Evolutionary conservation across 352 stramenopile genomes (phyloP), one percentile per base, ranked within the genome.

Genomic region (Phytophthora pini): DNA sequence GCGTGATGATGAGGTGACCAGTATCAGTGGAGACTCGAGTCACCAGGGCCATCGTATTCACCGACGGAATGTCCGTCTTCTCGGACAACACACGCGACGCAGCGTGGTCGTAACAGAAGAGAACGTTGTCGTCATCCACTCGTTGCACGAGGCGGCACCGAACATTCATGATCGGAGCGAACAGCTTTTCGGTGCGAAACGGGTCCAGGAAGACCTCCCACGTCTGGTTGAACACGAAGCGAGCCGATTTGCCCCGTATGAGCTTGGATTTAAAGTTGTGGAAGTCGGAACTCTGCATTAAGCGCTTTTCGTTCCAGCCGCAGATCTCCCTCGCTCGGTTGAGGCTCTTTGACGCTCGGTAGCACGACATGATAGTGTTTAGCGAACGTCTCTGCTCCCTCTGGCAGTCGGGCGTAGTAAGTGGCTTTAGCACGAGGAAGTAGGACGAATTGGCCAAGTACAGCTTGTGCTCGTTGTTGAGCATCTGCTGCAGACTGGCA

Each of bases 21-120:
- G 24, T 72, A 4, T 43, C 56, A 9, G 61, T 74, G 17, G 58
- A 56, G 22, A 70, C 46, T 39, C 68, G 40, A 40, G 68, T 66
- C 34, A 72, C 57, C 22, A 76, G 27, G n/a, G 65, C 56, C 52
- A 70, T 70, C n/a, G 68, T 76, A 41, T 43, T 63, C 5, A 64
- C 57, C 11, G 49, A 58, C 5, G 53, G 53, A 40, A 66, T 20
- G 22, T 72, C 68, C 17, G 51, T 61, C 68, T 68, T 70, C 44
- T 75, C 61, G 10, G 65, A 64, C 17, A 73, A 59, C 11, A 70
- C 59, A 34, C 50, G 57, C 53, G 65, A 68, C 5, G 67, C 56
- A 31, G 55, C 63, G 22, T 72, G 53, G 45, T 78, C 70, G 38
- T 75, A 68, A 31, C 69, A 71, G 27, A 78, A 73, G 41, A 78